phyloP scores from a whole-genome alignment of 495 filamentous ascomycete species.

The Podospora appendiculata region DNA sequence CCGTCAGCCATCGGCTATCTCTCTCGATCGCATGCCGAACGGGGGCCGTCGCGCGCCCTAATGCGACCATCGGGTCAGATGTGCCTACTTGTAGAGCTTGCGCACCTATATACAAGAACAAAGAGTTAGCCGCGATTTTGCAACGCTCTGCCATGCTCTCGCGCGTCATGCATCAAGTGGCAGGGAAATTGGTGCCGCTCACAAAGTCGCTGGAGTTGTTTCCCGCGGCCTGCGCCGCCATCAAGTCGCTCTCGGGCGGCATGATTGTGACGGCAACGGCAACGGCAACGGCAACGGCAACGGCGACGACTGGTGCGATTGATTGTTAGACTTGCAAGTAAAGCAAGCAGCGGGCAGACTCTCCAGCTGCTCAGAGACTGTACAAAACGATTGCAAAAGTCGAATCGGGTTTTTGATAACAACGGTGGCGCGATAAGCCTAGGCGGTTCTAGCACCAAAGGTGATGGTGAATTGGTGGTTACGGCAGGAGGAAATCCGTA shows the following conservation, averaged over 20 bases:
- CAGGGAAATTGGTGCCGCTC: slow-evolving; percentile 12
- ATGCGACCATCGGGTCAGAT: background rate
- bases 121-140: slow-evolving; percentile 13
- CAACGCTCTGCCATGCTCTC: background rate
- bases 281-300: too few species aligned
- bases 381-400: too few species aligned
- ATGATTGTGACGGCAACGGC: slow-evolving; percentile 23
- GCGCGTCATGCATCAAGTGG: background rate
- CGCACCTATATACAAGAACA: slow-evolving; percentile 58
- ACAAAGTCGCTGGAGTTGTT: slow-evolving; percentile 46
- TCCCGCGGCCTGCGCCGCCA: slow-evolving; percentile 30
- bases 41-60: background rate
- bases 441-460: too few species aligned
- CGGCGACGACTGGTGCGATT: too few species aligned
- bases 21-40: too few species aligned
- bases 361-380: too few species aligned
- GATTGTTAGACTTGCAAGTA: too few species aligned
- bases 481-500: too few species aligned
- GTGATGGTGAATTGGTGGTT: too few species aligned
- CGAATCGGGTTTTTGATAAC: too few species aligned
- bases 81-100: slow-evolving; percentile 91
- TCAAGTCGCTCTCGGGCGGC: slow-evolving; percentile 33
- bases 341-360: too few species aligned
- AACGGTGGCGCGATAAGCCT: too few species aligned
- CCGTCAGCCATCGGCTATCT: slow-evolving; percentile 15